These are phyloP conservation scores for Pseudogymnoascus sp. DNA, from an alignment of 2,329 filamentous ascomycete species.

Conservation along the genomic window DNA sequence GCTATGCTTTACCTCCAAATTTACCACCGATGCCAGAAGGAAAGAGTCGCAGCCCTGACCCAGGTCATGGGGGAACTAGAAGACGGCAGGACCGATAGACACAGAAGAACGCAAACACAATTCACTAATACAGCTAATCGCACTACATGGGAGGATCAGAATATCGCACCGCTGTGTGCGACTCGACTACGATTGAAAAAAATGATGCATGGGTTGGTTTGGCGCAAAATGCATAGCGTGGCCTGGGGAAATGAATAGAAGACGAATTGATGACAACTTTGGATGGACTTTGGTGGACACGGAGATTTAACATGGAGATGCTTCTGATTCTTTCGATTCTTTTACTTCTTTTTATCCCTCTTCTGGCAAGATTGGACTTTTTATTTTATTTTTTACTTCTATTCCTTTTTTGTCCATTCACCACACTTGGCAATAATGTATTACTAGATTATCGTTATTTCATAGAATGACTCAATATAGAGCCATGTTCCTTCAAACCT, in stretches of 20 bases:
- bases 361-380: constrained; percentile 19
- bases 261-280: neutral
- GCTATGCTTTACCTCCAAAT: constrained; percentile 12
- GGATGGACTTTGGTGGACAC: neutral
- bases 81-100: constrained; percentile 3
- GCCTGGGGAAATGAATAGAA: neutral
- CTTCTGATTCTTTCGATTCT: neutral
- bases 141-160: neutral
- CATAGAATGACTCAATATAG: neutral
- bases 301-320: neutral
- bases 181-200: neutral
- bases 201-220: neutral
- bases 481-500: neutral
- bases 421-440: constrained; percentile 13
- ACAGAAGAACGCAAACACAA: neutral
- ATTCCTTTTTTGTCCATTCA: constrained; percentile 19
- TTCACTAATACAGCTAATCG: neutral
- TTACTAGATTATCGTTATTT: constrained; percentile 9
- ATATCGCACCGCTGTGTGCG: neutral
- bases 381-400: constrained; percentile 16
- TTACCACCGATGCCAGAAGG: constrained; percentile 1
- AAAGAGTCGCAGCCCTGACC: constrained; percentile 2
- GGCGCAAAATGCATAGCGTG: constrained; percentile 4
- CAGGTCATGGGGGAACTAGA: neutral
- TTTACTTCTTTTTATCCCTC: constrained; percentile 14